Conservation (phyloP, 805 yeast genomes). For the Monosporozyma yasuniensis region DNA sequence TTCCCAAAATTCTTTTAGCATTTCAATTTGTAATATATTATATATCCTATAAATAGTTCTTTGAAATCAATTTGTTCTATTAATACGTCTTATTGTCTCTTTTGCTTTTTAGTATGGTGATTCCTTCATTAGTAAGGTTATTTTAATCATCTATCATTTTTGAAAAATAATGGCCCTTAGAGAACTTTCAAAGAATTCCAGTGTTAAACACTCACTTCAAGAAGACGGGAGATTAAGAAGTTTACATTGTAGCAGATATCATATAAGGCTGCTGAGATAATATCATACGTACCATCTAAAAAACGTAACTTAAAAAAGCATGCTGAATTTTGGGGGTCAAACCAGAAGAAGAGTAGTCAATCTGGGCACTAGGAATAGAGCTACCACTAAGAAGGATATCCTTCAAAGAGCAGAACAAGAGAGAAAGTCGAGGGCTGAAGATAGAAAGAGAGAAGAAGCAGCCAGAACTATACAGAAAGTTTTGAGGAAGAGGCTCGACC, state of each 20-base stretch:
- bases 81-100: background rate
- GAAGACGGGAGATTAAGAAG: background rate
- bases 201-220: background rate
- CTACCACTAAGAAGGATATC: slow-evolving; percentile 32
- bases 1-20: background rate
- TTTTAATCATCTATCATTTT: background rate
- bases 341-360: slow-evolving; percentile 48
- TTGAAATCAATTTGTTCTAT: background rate
- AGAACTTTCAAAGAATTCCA: background rate
- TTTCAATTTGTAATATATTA: slow-evolving; percentile 1
- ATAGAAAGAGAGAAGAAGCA: slow-evolving; percentile 41
- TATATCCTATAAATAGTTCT: background rate
- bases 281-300: no score
- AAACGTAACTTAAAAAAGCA: background rate
- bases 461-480: slow-evolving; percentile 42
- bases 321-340: slow-evolving; percentile 59
- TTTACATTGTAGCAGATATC: background rate
- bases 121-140: background rate
- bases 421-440: slow-evolving; percentile 54
- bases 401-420: slow-evolving; percentile 60
- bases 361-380: slow-evolving; percentile 41
- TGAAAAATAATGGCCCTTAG: background rate
- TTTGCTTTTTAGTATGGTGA: background rate
- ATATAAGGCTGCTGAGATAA: background rate
- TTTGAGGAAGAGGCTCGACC: slow-evolving; percentile 35